These are phyloP conservation scores for Rhodotorula sp. DNA, from an alignment of 1,284 basidiomycete genomes.

Conservation along the genomic window DNA sequence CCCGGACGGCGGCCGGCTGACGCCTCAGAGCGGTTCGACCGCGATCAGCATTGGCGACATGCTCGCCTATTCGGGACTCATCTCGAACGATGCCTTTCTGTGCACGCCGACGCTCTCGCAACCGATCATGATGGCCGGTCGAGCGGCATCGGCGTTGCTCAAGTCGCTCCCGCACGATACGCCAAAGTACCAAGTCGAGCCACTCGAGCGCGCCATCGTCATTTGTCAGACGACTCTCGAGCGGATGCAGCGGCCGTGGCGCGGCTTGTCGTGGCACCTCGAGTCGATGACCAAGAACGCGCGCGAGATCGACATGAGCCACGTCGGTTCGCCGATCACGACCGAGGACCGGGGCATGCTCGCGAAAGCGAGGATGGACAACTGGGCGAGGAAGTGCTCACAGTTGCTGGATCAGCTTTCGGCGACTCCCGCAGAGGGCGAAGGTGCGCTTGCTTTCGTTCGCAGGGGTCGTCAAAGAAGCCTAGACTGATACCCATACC, in stretches of 20 bases:
- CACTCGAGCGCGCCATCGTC: slow-evolving; percentile 12
- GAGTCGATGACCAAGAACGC: slow-evolving; percentile 4
- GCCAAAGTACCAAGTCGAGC: slow-evolving; percentile 3
- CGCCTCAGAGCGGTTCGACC: slow-evolving; percentile 6
- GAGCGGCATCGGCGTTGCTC: slow-evolving; percentile 3
- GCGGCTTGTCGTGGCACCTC: slow-evolving; percentile 14
- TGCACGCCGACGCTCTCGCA: slow-evolving; percentile 15
- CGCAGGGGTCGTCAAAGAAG: too few relatives aligned
- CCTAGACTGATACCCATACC: neutral
- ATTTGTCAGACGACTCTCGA: slow-evolving; percentile 10
- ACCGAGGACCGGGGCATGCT: slow-evolving; percentile 8
- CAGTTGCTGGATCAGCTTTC: slow-evolving; percentile 8
- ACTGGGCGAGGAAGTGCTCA: slow-evolving; percentile 4
- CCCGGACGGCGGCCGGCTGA: neutral
- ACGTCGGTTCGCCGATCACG: slow-evolving; percentile 2
- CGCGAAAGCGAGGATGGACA: slow-evolving; percentile 11
- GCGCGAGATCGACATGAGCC: slow-evolving; percentile 5
- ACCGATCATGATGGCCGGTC: slow-evolving; percentile 17
- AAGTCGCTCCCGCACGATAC: neutral
- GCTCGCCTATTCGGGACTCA: slow-evolving; percentile 16
- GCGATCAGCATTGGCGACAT: slow-evolving; percentile 12
- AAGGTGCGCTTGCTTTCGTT: neutral
- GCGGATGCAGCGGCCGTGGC: slow-evolving; percentile 7
- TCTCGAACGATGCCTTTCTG: slow-evolving; percentile 10
- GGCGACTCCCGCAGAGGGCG: neutral